Evolutionary conservation across 305 asterid species (phyloP).

Genomic region (Andrographis paniculata): DNA sequence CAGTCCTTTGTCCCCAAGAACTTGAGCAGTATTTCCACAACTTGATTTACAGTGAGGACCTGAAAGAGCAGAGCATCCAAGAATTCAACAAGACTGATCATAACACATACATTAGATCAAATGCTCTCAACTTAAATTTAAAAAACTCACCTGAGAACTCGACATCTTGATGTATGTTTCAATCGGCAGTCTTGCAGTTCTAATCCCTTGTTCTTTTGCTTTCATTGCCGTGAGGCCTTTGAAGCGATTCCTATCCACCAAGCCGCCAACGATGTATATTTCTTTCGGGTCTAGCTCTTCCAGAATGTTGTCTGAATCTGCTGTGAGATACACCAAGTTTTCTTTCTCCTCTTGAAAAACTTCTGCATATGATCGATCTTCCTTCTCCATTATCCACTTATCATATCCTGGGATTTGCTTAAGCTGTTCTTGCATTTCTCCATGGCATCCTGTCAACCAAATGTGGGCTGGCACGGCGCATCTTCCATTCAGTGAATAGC

Average conservation of each 20-base stretch:
- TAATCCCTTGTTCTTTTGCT: slow-evolving; percentile 82
- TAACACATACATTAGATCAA: no score
- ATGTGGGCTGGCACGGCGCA: slow-evolving; percentile 67
- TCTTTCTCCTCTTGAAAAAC: slow-evolving; percentile 63
- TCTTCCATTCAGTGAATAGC: slow-evolving; percentile 79
- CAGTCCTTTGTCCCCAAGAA: slow-evolving; percentile 71
- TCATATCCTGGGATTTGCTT: slow-evolving; percentile 72
- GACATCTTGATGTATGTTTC: slow-evolving; percentile 83
- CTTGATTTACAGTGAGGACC: slow-evolving; percentile 96
- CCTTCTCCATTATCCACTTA: slow-evolving; percentile 83
- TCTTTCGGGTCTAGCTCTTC: slow-evolving; percentile 73
- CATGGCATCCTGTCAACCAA: slow-evolving; percentile 85
- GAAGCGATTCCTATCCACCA: slow-evolving; percentile 95
- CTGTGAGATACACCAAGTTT: slow-evolving; percentile 78
- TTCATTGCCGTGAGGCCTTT: slow-evolving; percentile 87
- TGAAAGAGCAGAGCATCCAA: slow-evolving; percentile 11
- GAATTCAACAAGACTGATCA: background rate
- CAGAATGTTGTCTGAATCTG: slow-evolving; percentile 70
- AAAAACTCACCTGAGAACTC: slow-evolving; percentile 70
- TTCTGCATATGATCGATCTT: slow-evolving; percentile 53
- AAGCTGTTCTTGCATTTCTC: slow-evolving; percentile 72
- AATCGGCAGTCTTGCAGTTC: slow-evolving; percentile 88
- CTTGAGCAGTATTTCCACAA: slow-evolving; percentile 73
- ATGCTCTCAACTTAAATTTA: no score
- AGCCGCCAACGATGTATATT: slow-evolving; percentile 80